Evolutionary conservation across 2,329 filamentous ascomycete genomes (phyloP), one percentile per base, ranked within the genome.

Genomic region (Fusarium temperatum): DNA sequence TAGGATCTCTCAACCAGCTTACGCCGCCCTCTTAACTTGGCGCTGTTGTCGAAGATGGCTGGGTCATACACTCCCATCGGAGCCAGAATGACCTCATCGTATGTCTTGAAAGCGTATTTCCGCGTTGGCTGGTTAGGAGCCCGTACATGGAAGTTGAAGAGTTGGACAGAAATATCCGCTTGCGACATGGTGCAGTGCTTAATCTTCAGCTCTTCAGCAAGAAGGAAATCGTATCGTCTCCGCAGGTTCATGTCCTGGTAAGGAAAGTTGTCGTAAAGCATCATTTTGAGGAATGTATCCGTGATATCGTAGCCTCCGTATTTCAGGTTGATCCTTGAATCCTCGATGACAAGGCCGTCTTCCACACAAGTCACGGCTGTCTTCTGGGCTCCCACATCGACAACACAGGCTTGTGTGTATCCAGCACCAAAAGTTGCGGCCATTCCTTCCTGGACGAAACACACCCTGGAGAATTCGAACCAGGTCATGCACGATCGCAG

Each of bases 291-390:
- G 78, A 99, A 98, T 0, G 94, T 93, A 77, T 98, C 94, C 0
- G 96, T 98, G 42, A 98, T 93, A 82, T 99, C 96, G 78, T 89
- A 91, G 3, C 96, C 96, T 57, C 96, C 96, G 78, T 93, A 97
- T 82, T 99, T 98, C 74, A 99, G 85, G 81, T 98, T 98, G 80
- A 99, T 90, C 22, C 96, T 91, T 22, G 96, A 99, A 80, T 98
- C 96, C 73, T 98, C 96, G 32, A 98, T 89, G 79, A 94, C 95
- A 83, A 99, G 93, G 5, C 96, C 96, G 81, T 99, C 96, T 78
- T 99, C 96, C 17, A 99, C 95, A 76, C 96, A 99, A 71, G 95
- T 96, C 38, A 99, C 93, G 0, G 96, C 97, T 3, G 96, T 98
- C 87, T 99, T 99, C 81, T 98, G 95, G 2, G 96, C 96, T 18